Evolutionary conservation across 139 green algal genomes (phyloP).

Genomic region (Desmodesmus armatus): DNA sequence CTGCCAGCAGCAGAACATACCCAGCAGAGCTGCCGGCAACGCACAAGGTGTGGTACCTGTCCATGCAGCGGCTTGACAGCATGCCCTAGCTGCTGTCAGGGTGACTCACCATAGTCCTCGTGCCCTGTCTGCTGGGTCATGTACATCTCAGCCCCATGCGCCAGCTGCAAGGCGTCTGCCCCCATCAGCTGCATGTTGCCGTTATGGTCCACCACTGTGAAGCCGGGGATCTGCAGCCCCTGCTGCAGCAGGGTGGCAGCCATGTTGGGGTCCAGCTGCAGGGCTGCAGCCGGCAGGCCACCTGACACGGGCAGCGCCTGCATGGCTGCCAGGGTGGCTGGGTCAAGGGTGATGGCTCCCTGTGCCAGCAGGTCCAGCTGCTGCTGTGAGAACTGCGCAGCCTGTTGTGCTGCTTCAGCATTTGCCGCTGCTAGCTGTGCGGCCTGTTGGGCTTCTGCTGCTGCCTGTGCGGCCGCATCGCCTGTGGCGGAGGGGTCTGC

Average conservation of each 20-base stretch:
- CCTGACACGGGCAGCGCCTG: slow-evolving; percentile 8
- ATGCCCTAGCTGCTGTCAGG: too few relatives aligned
- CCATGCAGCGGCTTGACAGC: too few relatives aligned
- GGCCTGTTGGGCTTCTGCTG: not conserved
- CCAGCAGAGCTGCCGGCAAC: too few relatives aligned
- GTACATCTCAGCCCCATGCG: not conserved
- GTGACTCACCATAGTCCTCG: too few relatives aligned
- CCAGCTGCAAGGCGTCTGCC: too few relatives aligned
- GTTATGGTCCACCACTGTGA: not conserved
- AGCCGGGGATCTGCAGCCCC: slow-evolving; percentile 7
- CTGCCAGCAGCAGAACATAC: too few relatives aligned
- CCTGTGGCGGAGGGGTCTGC: too few relatives aligned
- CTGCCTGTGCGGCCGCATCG: too few relatives aligned
- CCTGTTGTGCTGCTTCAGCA: slow-evolving; percentile 10
- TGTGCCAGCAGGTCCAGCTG: slow-evolving; percentile 30
- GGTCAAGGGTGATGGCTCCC: not conserved
- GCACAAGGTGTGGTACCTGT: too few relatives aligned
- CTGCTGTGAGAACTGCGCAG: slow-evolving; percentile 9
- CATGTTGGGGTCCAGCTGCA: not conserved
- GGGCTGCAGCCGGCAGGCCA: not conserved
- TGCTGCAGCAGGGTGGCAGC: not conserved
- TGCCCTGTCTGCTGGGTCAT: not conserved
- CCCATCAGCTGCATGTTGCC: slow-evolving; percentile 45
- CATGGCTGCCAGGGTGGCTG: slow-evolving; percentile 20
- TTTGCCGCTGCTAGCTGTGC: not conserved